These are phyloP conservation scores for rapeseed (Brassica napus) DNA, from an alignment of 345 rosid species.

Conservation along the genomic window DNA sequence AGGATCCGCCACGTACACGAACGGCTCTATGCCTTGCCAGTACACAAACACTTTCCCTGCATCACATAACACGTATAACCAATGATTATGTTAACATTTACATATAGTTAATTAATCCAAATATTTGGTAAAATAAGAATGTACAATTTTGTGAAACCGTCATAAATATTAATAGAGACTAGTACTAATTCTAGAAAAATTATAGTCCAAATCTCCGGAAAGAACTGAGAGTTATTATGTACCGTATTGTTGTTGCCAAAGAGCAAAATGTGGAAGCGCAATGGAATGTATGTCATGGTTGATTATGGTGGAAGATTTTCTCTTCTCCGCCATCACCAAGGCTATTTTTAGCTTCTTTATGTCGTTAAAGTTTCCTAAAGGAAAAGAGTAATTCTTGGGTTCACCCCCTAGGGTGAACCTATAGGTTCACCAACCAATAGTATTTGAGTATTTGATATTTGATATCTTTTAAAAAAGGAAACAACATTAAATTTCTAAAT, in stretches of 20 bases:
- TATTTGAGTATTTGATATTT: no score
- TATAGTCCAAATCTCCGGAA: not conserved
- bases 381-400: constrained; percentile 30
- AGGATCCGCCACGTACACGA: constrained; percentile 47
- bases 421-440: no score
- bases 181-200: not conserved
- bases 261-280: constrained; percentile 74
- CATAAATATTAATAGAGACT: not conserved
- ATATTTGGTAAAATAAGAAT: not conserved
- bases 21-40: constrained; percentile 95
- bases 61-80: not conserved
- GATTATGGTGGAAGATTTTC: constrained; percentile 32
- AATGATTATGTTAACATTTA: not conserved
- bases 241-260: constrained; percentile 83
- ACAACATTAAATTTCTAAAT: no score
- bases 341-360: constrained; percentile 47
- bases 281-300: constrained; percentile 79
- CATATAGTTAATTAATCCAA: not conserved
- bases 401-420: no score
- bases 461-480: no score
- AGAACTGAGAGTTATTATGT: not conserved
- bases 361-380: constrained; percentile 69
- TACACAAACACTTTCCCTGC: not conserved
- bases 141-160: not conserved
- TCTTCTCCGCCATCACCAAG: constrained; percentile 19